Evolutionary conservation across 495 filamentous ascomycete species (phyloP), one percentile per base, ranked within the genome.

Genomic region (Aspergillus funiculosus): DNA sequence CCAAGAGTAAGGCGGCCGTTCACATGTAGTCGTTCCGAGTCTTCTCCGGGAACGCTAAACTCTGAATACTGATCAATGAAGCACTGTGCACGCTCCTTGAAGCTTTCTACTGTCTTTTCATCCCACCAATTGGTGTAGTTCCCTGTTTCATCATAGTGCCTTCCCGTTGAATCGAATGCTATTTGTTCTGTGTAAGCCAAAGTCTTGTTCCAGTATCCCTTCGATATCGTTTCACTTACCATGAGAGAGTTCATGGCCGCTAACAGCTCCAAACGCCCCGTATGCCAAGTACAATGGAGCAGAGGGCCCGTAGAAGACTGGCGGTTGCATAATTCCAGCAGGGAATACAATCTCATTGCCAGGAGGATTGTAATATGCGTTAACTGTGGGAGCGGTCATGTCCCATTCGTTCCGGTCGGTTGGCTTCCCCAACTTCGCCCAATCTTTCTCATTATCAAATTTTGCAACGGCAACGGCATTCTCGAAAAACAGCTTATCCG

Each of bases 61-160:
- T 82, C 68, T 32, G 62, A 67, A 59, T 85, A 89, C 59, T 89
- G 82, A 20, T 82, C 69, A 36, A 85, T 69, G 52, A 89, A 87
- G 64, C 85, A 89, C 47, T 81, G 65, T 5, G 81, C 76, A 13
- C 81, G 76, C 48, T 79, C 67, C 41, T 79, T 62, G 53, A 85
- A 89, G 19, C 69, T 76, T 26, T 72, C 55, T 18, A 85, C 72
- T 0, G 83, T 87, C 38, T 68, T 62, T 9, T 81, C 70, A 31
- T 80, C 77, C 83, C 82, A 87, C 84, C 84, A 89, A 52, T 82
- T 71, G 0, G 75, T 79, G 47, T 72, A 78, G 48, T 81, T 81
- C 28, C 82, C 85, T 14, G 72, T 76, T 56, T 82, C 70, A 49
- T 86, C 80, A 39, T 81, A 86, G 52, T 82, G 75, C 19, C 80